Evolutionary conservation across 2,329 filamentous ascomycete species (phyloP), one percentile per base, ranked within the genome.

Genomic region (Ceratocystis destructans): DNA sequence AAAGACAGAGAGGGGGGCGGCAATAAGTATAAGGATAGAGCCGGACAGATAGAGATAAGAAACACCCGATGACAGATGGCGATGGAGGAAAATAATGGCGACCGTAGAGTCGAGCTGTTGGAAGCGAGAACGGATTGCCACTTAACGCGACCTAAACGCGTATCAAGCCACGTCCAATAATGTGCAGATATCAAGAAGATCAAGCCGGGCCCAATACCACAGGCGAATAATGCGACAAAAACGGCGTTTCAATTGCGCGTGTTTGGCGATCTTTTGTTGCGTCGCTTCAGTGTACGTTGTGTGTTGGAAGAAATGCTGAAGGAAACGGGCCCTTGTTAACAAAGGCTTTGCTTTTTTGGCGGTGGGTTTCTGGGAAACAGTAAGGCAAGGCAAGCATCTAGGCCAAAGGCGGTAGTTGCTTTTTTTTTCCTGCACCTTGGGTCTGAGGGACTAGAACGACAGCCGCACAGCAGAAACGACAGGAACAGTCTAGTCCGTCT

Each of bases 121-220:
- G 63, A 62, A 64, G 44, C 62, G 48, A 50, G 45, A 61, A 46
- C 65, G 44, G 63, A 33, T 25, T 33, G 37, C 63, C 63, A 65
- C 63, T 65, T 65, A 65, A 65, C 63, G 63, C 63, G 63, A 65
- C 53, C 31, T 31, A 10, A 59, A 65, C 63, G 63, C 63, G 63
- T 65, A 45, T 59, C 5, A 31, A 59, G 28, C 48, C 20, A 25
- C 48, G 48, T 53, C 48, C 48, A 53, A 53, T 53, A 25, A 53
- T 53, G 5, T 53, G 48, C 48, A 53, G 8, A 15, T 53, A 28
- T 53, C 48, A 17, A 53, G 57, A 37, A 41, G 28, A 7, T 37
- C 5, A 22, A 41, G 57, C 37, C 10, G 37, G 37, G 5, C 15
- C 15, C 28, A 61, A 37, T 37, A 31, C 7, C 17, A 41, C 5